Conservation (phyloP, 805 yeast genomes). For the Suhomyces kilbournensis region DNA sequence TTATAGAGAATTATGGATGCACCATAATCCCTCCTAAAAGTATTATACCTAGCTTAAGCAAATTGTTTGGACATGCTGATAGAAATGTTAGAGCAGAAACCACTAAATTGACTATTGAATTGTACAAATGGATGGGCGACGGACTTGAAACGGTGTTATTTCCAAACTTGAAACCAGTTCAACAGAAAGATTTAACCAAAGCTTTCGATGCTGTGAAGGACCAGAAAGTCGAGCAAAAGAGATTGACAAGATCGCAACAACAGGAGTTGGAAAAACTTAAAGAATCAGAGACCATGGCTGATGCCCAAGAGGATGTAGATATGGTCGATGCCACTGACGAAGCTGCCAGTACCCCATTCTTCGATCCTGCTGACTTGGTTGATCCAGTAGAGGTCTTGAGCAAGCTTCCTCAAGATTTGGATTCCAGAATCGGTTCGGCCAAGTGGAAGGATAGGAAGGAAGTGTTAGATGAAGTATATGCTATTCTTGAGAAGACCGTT, state of each 20-base stretch:
- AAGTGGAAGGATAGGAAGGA: conserved; percentile 95
- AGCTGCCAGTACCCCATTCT: conserved; percentile 6
- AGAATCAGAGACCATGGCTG: background rate
- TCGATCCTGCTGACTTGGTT: conserved; percentile 70
- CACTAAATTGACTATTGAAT: conserved; percentile 59
- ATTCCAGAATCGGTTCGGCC: conserved; percentile 51
- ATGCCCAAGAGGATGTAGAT: conserved; percentile 18
- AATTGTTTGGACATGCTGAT: conserved; percentile 82
- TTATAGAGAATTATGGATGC: conserved; percentile 64
- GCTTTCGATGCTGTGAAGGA: conserved; percentile 56
- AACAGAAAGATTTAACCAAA: conserved; percentile 76
- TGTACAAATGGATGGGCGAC: conserved; percentile 73
- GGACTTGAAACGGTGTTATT: conserved; percentile 57
- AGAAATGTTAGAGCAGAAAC: conserved; percentile 81
- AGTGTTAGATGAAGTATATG: conserved; percentile 61
- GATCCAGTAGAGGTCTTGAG: conserved; percentile 67
- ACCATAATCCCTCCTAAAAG: conserved; percentile 53
- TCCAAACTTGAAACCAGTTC: conserved; percentile 82
- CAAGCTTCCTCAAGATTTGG: conserved; percentile 63
- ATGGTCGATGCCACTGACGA: conserved; percentile 28
- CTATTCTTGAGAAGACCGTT: conserved; percentile 50
- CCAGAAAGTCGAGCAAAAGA: conserved; percentile 45
- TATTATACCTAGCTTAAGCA: conserved; percentile 56
- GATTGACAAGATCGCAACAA: conserved; percentile 56
- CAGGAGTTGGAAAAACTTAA: conserved; percentile 22